Conservation (phyloP, 352 stramenopile genomes). For the Phytophthora melonis region DNA sequence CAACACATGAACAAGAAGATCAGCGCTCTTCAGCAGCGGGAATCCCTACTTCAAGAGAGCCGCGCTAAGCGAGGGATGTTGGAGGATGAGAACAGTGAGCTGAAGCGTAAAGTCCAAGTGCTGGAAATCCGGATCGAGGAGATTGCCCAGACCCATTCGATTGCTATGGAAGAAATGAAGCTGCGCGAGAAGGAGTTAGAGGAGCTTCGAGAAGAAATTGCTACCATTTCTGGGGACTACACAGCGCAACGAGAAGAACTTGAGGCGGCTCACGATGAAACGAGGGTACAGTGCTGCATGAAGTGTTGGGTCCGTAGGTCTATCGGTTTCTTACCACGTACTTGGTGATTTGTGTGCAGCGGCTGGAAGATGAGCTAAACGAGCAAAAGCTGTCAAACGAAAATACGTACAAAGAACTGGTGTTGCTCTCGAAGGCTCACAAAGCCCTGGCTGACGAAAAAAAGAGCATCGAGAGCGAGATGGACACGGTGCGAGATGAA, state of each 20-base stretch:
- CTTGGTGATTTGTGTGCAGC: constrained; percentile 36
- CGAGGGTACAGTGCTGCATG: constrained; percentile 42
- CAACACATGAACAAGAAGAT: constrained; percentile 86
- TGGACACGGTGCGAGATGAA: constrained; percentile 60
- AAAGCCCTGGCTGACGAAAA: constrained; percentile 77
- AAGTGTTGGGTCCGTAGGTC: background rate
- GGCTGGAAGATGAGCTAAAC: constrained; percentile 65
- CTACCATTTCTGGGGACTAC: constrained; percentile 72
- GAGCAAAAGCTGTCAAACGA: constrained; percentile 69
- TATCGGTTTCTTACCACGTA: background rate
- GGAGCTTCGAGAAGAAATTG: constrained; percentile 71
- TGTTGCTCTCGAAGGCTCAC: constrained; percentile 83
- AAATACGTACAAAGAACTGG: constrained; percentile 81
- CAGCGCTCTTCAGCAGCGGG: constrained; percentile 68
- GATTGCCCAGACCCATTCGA: constrained; percentile 69
- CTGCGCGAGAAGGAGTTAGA: constrained; percentile 66
- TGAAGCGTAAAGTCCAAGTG: constrained; percentile 81
- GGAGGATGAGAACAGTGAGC: constrained; percentile 81
- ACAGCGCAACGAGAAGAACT: constrained; percentile 72
- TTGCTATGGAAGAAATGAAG: constrained; percentile 67
- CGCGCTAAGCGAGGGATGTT: constrained; percentile 59
- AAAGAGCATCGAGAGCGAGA: constrained; percentile 50
- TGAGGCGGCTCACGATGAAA: constrained; percentile 56
- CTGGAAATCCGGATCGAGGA: constrained; percentile 83
- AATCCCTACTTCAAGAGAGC: constrained; percentile 75